phyloP scores from a whole-genome alignment of 2,329 filamentous ascomycete genomes.

The Colletotrichum tabaci region DNA sequence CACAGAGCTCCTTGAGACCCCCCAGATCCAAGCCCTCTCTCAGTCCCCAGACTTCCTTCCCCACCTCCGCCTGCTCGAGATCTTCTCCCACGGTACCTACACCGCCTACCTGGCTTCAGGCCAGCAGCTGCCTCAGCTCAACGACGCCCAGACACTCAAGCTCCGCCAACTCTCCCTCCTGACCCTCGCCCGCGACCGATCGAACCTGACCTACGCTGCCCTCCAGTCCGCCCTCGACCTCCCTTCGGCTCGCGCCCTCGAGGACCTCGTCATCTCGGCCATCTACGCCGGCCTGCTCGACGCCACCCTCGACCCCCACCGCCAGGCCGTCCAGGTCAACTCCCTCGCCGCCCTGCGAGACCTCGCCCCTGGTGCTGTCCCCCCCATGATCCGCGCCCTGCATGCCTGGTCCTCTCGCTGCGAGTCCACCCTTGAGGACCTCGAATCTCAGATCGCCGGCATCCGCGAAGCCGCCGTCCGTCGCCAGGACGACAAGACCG shows the following conservation, averaged over 20 bases:
- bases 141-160: slow-evolving; percentile 82
- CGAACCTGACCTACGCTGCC: slow-evolving; percentile 79
- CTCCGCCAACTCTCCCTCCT: slow-evolving; percentile 92
- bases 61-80: slow-evolving; percentile 81
- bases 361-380: slow-evolving; percentile 80
- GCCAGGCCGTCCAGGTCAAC: slow-evolving; percentile 81
- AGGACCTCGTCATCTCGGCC: slow-evolving; percentile 87
- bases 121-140: slow-evolving; percentile 75
- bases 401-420: slow-evolving; percentile 86
- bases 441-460: slow-evolving; percentile 81
- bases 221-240: slow-evolving; percentile 80
- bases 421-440: slow-evolving; percentile 77
- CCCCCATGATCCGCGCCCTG: slow-evolving; percentile 77
- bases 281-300: slow-evolving; percentile 88
- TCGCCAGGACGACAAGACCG: slow-evolving; percentile 65
- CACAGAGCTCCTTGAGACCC: slow-evolving; percentile 87
- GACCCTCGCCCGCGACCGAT: slow-evolving; percentile 78
- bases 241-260: slow-evolving; percentile 77
- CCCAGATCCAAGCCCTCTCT: slow-evolving; percentile 82
- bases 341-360: slow-evolving; percentile 90
- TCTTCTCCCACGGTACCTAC: slow-evolving; percentile 96
- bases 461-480: slow-evolving; percentile 73
- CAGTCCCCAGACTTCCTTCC: slow-evolving; percentile 71
- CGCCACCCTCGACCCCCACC: slow-evolving; percentile 86
- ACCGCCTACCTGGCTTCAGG: slow-evolving; percentile 72